phyloP scores from a whole-genome alignment of 2,329 filamentous ascomycete species.

The Coniella lustricola region DNA sequence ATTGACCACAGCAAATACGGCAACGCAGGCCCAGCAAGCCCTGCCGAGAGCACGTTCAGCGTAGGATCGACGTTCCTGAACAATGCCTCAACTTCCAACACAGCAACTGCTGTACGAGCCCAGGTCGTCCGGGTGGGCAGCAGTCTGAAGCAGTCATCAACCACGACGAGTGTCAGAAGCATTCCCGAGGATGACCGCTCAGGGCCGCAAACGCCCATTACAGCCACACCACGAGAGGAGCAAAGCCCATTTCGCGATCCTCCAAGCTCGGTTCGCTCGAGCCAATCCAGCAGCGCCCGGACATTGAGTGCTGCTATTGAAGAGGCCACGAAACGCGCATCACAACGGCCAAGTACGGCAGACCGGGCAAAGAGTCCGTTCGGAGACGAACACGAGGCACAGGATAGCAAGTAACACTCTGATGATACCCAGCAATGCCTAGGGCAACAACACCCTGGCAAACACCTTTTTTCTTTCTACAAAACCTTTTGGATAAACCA shows the following conservation, averaged over 20 bases:
- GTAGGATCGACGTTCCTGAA: constrained; percentile 63
- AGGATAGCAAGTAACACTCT: constrained; percentile 30
- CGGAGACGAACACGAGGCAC: constrained; percentile 51
- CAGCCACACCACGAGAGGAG: constrained; percentile 42
- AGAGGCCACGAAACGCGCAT: constrained; percentile 38
- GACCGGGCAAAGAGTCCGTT: constrained; percentile 42
- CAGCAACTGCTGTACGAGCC: constrained; percentile 49
- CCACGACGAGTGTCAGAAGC: constrained; percentile 22
- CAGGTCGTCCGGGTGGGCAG: constrained; percentile 53
- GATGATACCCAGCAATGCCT: neutral
- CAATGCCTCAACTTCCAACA: constrained; percentile 48
- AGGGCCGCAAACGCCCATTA: constrained; percentile 36
- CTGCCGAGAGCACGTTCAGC: constrained; percentile 51
- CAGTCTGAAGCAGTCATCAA: constrained; percentile 39
- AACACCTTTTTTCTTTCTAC: neutral
- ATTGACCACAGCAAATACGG: constrained; percentile 60
- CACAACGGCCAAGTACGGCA: constrained; percentile 26
- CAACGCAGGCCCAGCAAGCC: constrained; percentile 42
- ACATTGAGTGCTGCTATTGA: constrained; percentile 51
- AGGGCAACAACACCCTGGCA: neutral
- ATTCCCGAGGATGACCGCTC: constrained; percentile 18
- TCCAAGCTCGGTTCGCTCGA: constrained; percentile 29
- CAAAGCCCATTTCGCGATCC: constrained; percentile 56
- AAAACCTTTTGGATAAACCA: constrained; percentile 2
- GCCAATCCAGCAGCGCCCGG: constrained; percentile 34